Percentiles rank a stretch among this genome's conserved stretches.
Evolutionary conservation across 176 grass and related monocot species (phyloP).

Genomic region (Alloteropsis semialata): DNA sequence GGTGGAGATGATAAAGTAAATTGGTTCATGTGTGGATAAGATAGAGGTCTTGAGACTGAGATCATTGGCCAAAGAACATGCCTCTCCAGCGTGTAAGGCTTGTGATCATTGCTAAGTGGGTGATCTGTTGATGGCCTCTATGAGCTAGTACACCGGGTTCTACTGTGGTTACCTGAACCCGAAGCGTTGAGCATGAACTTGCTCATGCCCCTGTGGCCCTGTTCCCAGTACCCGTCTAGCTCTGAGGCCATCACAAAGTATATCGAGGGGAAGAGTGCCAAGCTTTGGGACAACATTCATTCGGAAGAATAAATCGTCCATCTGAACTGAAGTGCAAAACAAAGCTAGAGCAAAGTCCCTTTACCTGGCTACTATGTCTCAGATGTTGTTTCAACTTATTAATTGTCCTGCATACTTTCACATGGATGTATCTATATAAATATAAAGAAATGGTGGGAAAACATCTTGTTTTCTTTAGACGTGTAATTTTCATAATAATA

Average conservation of each 20-base stretch:
- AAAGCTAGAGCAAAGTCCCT: neutral
- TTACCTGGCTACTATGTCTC: neutral
- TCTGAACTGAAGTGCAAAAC: neutral
- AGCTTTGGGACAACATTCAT: neutral
- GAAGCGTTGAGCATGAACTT: no score
- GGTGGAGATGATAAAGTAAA: no score
- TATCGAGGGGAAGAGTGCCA: constrained; percentile 26
- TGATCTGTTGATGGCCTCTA: no score
- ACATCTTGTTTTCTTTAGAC: neutral
- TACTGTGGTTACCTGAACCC: no score
- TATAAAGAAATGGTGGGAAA: no score
- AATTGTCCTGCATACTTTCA: neutral
- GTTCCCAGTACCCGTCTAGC: constrained; percentile 4
- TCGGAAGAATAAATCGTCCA: neutral
- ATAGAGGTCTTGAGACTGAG: no score
- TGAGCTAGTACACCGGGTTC: no score
- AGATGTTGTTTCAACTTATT: neutral
- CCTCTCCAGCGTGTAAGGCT: no score
- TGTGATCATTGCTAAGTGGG: no score
- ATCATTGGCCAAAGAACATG: no score
- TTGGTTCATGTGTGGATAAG: no score
- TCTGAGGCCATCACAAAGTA: constrained; percentile 32
- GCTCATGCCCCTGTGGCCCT: no score
- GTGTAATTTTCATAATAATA: neutral
- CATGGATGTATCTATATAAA: neutral